Base-by-base conservation (phyloP, 2,329 filamentous ascomycete species). In the Aspergillus uvarum region DNA sequence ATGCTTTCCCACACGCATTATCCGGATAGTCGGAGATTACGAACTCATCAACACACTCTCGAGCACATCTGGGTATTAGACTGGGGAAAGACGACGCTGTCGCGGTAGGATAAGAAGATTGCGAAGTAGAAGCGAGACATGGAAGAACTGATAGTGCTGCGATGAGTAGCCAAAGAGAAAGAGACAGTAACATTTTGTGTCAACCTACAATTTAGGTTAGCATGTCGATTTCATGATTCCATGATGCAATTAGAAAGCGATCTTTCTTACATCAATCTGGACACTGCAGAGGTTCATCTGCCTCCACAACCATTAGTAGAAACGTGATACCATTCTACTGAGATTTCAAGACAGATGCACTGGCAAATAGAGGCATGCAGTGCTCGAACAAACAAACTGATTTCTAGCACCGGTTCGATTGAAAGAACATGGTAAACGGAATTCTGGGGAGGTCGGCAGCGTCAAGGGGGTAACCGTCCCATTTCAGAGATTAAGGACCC, bases 1-100 rank as follows among this genome's bases (percentile, higher is more conserved):
- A 79, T 14, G 76, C 75, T 35, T 74, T 69, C 31, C 79, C 79
- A 68, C 87, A 89, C 51, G 72, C 70, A 53, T 72, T 74, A 21
- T 72, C 67, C 38, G 80, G 79, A 69, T 85, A 90, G 71, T 88
- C 86, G 62, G 80, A 76, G n/a, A 74, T 72, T 65, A 91, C 77
- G 67, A 90, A 91, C 10, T 82, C 82, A 63, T 81, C 69, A 66
- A 92, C 81, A 72, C 89, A 92, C 47, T 73, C 66, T 63, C 80
- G 75, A 4, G 87, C 87, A 69, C 88, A 91, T 14, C 73, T 63
- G 6, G 87, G 86, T n/a, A 88, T 74, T 54, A 79, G 75, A 56
- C 73, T 68, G 44, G 78, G 72, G 26, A 84, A 60, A 49, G 65
- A 60, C 32, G 67, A 58, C 14, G 66, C 58, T 6, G 67, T 62